These are phyloP conservation scores for Leishmania tropica DNA, from an alignment of 208 protist genomes.

Conservation along the genomic window DNA sequence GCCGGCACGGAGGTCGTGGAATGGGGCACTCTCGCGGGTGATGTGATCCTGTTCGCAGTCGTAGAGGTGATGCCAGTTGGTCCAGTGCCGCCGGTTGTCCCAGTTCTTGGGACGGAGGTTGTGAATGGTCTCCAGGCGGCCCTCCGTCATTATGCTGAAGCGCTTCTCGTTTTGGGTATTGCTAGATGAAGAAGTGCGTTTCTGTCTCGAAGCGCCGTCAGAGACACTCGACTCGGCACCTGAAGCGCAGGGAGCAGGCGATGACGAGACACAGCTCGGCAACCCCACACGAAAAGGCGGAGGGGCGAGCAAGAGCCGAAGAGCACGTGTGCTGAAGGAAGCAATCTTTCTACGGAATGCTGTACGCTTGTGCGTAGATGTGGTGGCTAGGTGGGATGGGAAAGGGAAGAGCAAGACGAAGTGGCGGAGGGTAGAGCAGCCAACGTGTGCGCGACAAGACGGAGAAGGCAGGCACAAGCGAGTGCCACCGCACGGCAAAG, in stretches of 20 bases:
- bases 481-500: background rate
- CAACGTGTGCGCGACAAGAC: background rate
- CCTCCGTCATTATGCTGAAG: slow-evolving; percentile 88
- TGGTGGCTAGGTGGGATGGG: background rate
- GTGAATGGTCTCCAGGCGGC: slow-evolving; percentile 87
- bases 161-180: background rate
- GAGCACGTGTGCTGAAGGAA: background rate
- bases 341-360: background rate
- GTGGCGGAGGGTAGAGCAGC: background rate
- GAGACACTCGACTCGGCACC: background rate
- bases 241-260: background rate
- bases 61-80: slow-evolving; percentile 92
- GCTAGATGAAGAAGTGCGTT: background rate
- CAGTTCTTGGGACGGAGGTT: slow-evolving; percentile 92
- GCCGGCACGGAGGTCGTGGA: slow-evolving; percentile 88
- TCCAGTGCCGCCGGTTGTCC: slow-evolving; percentile 90
- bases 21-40: slow-evolving; percentile 84
- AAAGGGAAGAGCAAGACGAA: background rate
- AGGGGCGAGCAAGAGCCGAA: background rate
- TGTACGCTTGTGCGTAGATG: background rate
- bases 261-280: background rate
- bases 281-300: background rate
- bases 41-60: slow-evolving; percentile 90
- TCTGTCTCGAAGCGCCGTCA: background rate
- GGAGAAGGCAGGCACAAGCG: background rate